A percentile compares a stretch with the other conserved stretches of the same genome.
Conservation (phyloP, 495 filamentous ascomycete genomes). For the Penicillium egyptiacum region DNA sequence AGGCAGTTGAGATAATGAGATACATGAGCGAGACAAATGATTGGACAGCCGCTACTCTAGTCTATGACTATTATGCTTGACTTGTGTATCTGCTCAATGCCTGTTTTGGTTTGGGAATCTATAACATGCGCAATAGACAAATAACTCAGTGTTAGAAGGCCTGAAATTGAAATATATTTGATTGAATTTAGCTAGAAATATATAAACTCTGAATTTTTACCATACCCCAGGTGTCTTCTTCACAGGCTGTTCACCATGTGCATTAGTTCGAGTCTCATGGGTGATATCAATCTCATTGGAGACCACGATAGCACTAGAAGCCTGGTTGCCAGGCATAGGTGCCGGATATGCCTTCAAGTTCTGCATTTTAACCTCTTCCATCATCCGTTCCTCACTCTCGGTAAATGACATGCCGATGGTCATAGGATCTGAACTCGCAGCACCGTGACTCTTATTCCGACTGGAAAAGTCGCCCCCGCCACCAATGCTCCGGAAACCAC, state of each 20-base stretch:
- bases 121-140: background rate
- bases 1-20: too few relatives aligned
- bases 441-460: slow-evolving; percentile 43
- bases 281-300: slow-evolving; percentile 32
- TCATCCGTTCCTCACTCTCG: slow-evolving; percentile 53
- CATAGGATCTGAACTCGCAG: slow-evolving; percentile 43
- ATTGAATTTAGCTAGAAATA: background rate
- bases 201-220: background rate
- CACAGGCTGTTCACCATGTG: background rate
- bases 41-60: too few relatives aligned
- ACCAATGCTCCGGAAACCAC: slow-evolving; percentile 20
- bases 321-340: slow-evolving; percentile 1
- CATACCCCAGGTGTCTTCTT: background rate
- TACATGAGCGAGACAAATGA: too few relatives aligned
- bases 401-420: slow-evolving; percentile 47
- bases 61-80: too few relatives aligned
- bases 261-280: slow-evolving; percentile 11
- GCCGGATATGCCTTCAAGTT: slow-evolving; percentile 24
- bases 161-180: background rate
- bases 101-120: background rate
- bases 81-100: background rate
- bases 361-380: slow-evolving; percentile 41
- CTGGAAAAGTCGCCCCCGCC: slow-evolving; percentile 36
- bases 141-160: background rate
- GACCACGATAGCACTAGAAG: slow-evolving; percentile 25